Evolutionary conservation across 805 yeast genomes (phyloP).

Genomic region (Candida nonsorbophila): DNA sequence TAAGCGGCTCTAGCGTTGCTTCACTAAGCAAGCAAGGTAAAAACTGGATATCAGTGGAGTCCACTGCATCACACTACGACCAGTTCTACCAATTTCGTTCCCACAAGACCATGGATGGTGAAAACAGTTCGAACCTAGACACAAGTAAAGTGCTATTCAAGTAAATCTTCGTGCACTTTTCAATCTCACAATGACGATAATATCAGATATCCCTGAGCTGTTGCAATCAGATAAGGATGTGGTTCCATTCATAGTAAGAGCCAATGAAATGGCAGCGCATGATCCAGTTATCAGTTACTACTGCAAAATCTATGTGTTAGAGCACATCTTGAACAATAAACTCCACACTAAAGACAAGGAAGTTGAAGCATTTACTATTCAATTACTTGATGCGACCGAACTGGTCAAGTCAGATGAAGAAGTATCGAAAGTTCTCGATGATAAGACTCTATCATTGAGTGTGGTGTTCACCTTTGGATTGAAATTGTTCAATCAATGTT

Average conservation of each 20-base stretch:
- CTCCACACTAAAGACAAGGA: slow-evolving; percentile 54
- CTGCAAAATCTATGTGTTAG: slow-evolving; percentile 65
- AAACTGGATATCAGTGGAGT: too few relatives aligned
- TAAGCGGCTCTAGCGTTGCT: too few relatives aligned
- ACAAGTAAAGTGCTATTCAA: too few relatives aligned
- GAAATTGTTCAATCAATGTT: slow-evolving; percentile 28
- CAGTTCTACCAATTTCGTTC: too few relatives aligned
- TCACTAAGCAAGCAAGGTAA: too few relatives aligned
- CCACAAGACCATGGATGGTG: too few relatives aligned
- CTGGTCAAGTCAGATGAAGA: slow-evolving; percentile 41
- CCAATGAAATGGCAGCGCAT: slow-evolving; percentile 49
- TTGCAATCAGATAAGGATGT: slow-evolving; percentile 28
- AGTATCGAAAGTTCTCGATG: slow-evolving; percentile 47
- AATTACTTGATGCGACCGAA: slow-evolving; percentile 70
- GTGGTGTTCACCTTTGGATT: slow-evolving; percentile 27
- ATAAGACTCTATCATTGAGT: slow-evolving; percentile 44
- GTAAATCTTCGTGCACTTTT: too few relatives aligned
- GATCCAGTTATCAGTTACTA: slow-evolving; percentile 72
- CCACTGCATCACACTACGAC: too few relatives aligned
- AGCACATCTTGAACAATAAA: slow-evolving; percentile 56
- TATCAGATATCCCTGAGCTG: slow-evolving; percentile 17
- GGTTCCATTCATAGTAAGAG: slow-evolving; percentile 46
- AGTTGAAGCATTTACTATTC: slow-evolving; percentile 54
- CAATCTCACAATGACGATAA: too few relatives aligned
- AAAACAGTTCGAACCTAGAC: too few relatives aligned